Evolutionary conservation across 2,329 filamentous ascomycete genomes (phyloP).

Genomic region (Exophiala xenobiotica): DNA sequence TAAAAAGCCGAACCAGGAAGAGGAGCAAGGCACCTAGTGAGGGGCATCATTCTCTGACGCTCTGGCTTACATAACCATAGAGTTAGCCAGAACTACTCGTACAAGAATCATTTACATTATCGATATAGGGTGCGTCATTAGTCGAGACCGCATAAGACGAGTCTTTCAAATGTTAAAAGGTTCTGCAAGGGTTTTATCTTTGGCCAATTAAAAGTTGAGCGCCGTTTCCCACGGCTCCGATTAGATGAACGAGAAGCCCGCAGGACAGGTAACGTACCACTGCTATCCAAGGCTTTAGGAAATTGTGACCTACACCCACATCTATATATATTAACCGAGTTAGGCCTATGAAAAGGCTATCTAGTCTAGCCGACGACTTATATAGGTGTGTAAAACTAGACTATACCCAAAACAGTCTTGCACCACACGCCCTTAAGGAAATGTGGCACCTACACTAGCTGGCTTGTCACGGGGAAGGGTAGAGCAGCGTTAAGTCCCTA

Average conservation of each 20-base stretch:
- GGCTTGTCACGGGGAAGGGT: not conserved
- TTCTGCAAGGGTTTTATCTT: conserved; percentile 1
- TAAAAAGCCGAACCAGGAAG: too few relatives aligned
- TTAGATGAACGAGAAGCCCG: not conserved
- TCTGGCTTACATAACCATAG: too few relatives aligned
- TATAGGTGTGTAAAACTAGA: not conserved
- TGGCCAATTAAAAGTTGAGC: conserved; percentile 1
- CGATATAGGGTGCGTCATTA: not conserved
- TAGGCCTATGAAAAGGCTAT: not conserved
- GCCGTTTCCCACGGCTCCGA: not conserved
- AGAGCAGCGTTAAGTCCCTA: conserved; percentile 1
- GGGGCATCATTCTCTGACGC: too few relatives aligned
- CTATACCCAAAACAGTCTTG: conserved; percentile 1
- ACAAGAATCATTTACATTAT: not conserved
- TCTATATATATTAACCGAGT: not conserved
- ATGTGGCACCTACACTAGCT: not conserved
- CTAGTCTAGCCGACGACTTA: conserved; percentile 1
- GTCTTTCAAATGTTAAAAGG: not conserved
- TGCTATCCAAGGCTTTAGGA: not conserved
- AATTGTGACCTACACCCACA: not conserved
- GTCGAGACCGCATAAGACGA: conserved; percentile 1
- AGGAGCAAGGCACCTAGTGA: too few relatives aligned
- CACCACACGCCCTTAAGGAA: not conserved
- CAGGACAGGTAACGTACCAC: not conserved
- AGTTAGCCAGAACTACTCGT: not conserved